Base-by-base conservation (phyloP, 768 basidiomycete genomes). In the Grammothele lineata region DNA sequence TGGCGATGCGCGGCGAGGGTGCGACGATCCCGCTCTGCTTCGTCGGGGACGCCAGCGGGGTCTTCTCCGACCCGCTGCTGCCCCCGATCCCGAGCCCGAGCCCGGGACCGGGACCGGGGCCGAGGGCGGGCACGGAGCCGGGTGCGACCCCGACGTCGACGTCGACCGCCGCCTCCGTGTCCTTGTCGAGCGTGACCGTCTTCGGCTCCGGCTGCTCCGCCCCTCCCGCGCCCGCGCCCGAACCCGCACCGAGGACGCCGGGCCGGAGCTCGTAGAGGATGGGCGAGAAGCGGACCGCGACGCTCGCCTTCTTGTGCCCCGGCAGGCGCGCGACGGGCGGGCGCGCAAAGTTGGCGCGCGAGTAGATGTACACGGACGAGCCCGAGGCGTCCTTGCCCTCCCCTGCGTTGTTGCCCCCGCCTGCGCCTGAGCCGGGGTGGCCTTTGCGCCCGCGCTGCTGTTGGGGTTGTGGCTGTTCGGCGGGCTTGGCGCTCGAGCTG, bases 311-410 rank as follows among this genome's bases (percentile, higher is more conserved):
- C 68, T 92, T 92, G 71, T 97, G 91, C 2, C 96, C 96, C 3
- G 96, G 94, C 4, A 98, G 72, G 62, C 94, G 93, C 12, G 93
- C 96, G 47, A 98, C 81, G 0, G 96, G 95, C 1, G 92, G 87
- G 35, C 90, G 74, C 1, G 92, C 83, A 65, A 99, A 90, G 68
- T 96, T 98, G 34, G 91, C 91, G 25, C 96, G 80, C 7, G 93
- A 89, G 68, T 98, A 98, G 57, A 99, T 90, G 70, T 90, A 97
- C 23, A 98, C 95, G 3, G 80, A 81, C 4, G 83, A 73, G 0
- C 8, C 7, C 6, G 70, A 66, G 17, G 67, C 41, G 17, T 63
- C 33, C 37, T 74, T 66, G 50, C 52, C 64, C 4, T 66, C 68
- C 40, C 56, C 62, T 19, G 70, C 60, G 4, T 70, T 63, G n/a